Evolutionary conservation across 257 asterid genomes (phyloP), one percentile per base, ranked within the genome.

Genomic region (Hygrophila difformis): DNA sequence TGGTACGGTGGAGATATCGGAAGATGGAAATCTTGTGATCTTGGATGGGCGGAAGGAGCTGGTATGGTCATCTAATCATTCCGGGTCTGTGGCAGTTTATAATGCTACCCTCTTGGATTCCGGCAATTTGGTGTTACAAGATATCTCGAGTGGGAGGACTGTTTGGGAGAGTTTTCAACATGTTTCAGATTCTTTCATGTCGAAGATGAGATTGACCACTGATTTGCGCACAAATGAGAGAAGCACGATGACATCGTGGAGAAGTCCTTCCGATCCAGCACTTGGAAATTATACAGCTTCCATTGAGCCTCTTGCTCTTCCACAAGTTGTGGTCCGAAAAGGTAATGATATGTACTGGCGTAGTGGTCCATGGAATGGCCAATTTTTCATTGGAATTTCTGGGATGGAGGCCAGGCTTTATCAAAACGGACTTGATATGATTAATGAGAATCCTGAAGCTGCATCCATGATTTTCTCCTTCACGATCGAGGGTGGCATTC

Each of bases 351-450:
- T n/a, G n/a, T n/a, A n/a, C n/a, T n/a, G n/a, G n/a, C 67, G 82
- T 33, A 66, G 77, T 18, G 86, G 79, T 34, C 59, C 69, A 18
- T 73, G 68, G 64, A 51, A 64, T 38, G 70, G 82, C 10, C 42
- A 26, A 41, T 5, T 63, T 8, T 77, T 77, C 54, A 28, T n/a
- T 0, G 86, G 86, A 10, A 22, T 70, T 23, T 59, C 57, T 1
- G 12, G 31, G 3, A 47, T 53, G 65, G 55, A 5, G 18, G 18
- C 59, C 8, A 0, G 17, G 12, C 14, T 19, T 6, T 35, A 44
- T 34, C 18, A 3, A 59, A 54, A n/a, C 33, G 86, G 82, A 22
- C 54, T 77, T 54, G 51, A 36, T 41, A 18, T 69, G 7, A 3
- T 6, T 3, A 42, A 26, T 15, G 79, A 41, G 0, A 52, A 35